These are phyloP conservation scores for Quercus suber DNA, from an alignment of 306 rosid species.

Conservation along the genomic window DNA sequence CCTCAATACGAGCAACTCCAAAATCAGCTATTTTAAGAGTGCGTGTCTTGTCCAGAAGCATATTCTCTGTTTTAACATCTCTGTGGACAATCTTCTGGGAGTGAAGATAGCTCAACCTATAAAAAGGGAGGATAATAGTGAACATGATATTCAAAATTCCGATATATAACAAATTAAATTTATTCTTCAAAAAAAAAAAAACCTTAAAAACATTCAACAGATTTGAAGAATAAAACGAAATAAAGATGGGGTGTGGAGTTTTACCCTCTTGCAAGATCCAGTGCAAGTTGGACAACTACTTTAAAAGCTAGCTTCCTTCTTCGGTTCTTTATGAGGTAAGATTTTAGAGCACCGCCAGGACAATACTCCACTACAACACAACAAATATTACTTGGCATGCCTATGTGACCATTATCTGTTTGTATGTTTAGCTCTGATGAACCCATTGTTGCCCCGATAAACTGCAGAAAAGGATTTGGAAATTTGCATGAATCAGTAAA, in stretches of 20 bases:
- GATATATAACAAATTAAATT: constrained; percentile 1
- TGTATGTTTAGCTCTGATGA: constrained; percentile 81
- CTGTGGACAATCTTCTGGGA: constrained; percentile 86
- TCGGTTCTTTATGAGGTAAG: constrained; percentile 94
- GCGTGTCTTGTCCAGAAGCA: constrained; percentile 95
- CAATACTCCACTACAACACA: constrained; percentile 97
- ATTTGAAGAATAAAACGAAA: constrained; percentile 16
- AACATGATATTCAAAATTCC: constrained; percentile 21
- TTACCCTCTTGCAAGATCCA: constrained; percentile 98
- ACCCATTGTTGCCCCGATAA: constrained; percentile 93
- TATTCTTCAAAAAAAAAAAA: background rate
- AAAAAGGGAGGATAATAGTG: constrained; percentile 16
- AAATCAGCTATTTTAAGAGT: constrained; percentile 91
- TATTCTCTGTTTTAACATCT: constrained; percentile 98
- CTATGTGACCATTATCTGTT: constrained; percentile 86
- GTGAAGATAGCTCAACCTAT: constrained; percentile 95
- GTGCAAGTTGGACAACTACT: constrained; percentile 95
- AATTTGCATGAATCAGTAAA: constrained; percentile 9
- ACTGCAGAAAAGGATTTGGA: constrained; percentile 51
- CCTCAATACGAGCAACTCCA: constrained; percentile 99
- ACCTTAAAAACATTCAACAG: background rate
- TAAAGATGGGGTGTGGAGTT: constrained; percentile 40
- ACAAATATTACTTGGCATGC: constrained; percentile 92
- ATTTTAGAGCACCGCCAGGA: constrained; percentile 97
- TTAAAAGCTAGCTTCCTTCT: constrained; percentile 93